phyloP scores from a whole-genome alignment of 768 basidiomycete genomes.

The Favolaschia claudopus region DNA sequence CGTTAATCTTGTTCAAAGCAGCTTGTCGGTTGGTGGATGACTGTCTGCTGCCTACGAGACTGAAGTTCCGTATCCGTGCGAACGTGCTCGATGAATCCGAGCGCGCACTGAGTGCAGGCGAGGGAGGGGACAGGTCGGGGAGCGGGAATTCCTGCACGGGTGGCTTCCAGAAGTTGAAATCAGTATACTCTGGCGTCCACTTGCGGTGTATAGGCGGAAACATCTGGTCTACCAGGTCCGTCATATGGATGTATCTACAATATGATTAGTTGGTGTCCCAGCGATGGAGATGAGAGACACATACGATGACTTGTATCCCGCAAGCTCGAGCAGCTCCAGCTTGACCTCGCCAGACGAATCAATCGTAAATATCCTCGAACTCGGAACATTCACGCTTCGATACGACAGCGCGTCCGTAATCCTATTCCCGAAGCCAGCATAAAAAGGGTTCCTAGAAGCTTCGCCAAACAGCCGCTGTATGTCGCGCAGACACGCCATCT shows the following conservation, averaged over 20 bases:
- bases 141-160: conserved; percentile 80
- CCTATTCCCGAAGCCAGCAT: conserved; percentile 97
- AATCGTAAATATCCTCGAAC: conserved; percentile 95
- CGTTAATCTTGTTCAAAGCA: conserved; percentile 20
- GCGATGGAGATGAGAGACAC: conserved; percentile 34
- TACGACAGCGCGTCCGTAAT: conserved; percentile 99
- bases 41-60: conserved; percentile 65
- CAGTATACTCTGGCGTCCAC: conserved; percentile 90
- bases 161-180: conserved; percentile 95
- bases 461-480: conserved; percentile 91
- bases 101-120: conserved; percentile 92
- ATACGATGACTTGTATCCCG: conserved; percentile 96
- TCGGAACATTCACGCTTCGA: conserved; percentile 92
- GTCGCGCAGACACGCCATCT: conserved; percentile 98
- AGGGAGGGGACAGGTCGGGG: conserved; percentile 85
- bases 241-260: conserved; percentile 94
- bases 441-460: conserved; percentile 79
- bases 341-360: conserved; percentile 95
- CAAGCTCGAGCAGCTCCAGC: conserved; percentile 94
- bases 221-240: conserved; percentile 99
- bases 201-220: conserved; percentile 95
- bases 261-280: background rate
- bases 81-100: conserved; percentile 86
- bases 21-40: conserved; percentile 27
- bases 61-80: conserved; percentile 79